These are phyloP conservation scores for Raffaelea deltoideospora DNA, from an alignment of 2,329 filamentous ascomycete species.

Conservation along the genomic window DNA sequence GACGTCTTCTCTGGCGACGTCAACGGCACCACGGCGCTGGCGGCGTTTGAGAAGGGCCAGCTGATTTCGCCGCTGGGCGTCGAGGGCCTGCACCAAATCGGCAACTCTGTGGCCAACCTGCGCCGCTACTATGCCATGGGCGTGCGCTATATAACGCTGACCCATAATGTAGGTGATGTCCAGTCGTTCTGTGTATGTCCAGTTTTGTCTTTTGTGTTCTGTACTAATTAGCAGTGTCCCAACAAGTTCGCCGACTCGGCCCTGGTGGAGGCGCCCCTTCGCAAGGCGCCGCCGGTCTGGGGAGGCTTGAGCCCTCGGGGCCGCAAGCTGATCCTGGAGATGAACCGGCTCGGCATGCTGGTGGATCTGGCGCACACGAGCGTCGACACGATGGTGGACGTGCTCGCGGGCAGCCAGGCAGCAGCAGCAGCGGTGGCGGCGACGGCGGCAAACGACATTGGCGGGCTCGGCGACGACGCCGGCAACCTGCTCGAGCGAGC, in stretches of 20 bases:
- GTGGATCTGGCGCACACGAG: conserved; percentile 71
- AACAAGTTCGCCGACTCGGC: conserved; percentile 83
- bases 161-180: conserved; percentile 45
- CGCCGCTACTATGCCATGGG: conserved; percentile 64
- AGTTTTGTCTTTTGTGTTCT: neutral
- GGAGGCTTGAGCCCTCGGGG: conserved; percentile 60
- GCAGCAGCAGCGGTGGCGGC: neutral
- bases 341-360: conserved; percentile 93
- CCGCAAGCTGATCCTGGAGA: conserved; percentile 58
- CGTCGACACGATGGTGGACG: conserved; percentile 71
- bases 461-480: no score
- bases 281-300: conserved; percentile 43
- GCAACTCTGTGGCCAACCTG: conserved; percentile 64
- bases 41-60: conserved; percentile 41
- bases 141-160: conserved; percentile 76
- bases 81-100: conserved; percentile 87
- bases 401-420: conserved; percentile 39
- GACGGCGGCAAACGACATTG: no score
- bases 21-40: conserved; percentile 44
- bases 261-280: conserved; percentile 37
- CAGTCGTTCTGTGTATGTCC: neutral
- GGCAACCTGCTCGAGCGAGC: no score
- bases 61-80: conserved; percentile 68
- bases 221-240: conserved; percentile 40
- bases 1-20: conserved; percentile 49